Percentiles rank a stretch among this genome's conserved stretches.
These are phyloP conservation scores for Zasmidium cellare DNA, from an alignment of 2,329 filamentous ascomycete genomes.

Conservation along the genomic window DNA sequence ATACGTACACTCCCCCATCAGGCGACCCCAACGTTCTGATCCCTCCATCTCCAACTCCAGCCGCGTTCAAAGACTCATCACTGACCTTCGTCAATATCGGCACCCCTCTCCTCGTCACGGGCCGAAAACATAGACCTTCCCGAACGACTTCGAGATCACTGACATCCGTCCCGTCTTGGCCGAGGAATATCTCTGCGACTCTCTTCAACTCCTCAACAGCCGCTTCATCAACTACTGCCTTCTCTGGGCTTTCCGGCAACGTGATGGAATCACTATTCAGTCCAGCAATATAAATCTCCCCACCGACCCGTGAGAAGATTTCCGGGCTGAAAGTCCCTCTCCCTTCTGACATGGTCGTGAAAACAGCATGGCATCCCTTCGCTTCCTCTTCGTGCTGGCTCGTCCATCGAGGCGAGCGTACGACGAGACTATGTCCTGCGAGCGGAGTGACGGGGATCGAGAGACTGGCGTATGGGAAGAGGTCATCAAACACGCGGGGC, in stretches of 20 bases:
- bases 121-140: constrained; percentile 71
- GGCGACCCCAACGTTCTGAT: constrained; percentile 43
- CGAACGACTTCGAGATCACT: constrained; percentile 62
- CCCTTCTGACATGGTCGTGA: constrained; percentile 57
- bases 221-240: constrained; percentile 48
- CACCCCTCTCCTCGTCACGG: constrained; percentile 62
- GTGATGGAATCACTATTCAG: constrained; percentile 63
- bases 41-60: constrained; percentile 23
- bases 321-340: constrained; percentile 62
- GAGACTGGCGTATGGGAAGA: constrained; percentile 61
- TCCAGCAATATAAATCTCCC: constrained; percentile 72
- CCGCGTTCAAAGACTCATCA: constrained; percentile 53
- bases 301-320: constrained; percentile 65
- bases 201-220: constrained; percentile 53
- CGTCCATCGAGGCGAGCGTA: constrained; percentile 60
- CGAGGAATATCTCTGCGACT: constrained; percentile 53
- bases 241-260: constrained; percentile 59
- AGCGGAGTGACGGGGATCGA: constrained; percentile 61
- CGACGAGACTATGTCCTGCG: constrained; percentile 71
- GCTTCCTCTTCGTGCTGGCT: constrained; percentile 45
- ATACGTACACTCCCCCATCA: constrained; percentile 70
- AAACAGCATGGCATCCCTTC: constrained; percentile 65
- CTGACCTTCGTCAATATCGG: constrained; percentile 63
- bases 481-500: constrained; percentile 59
- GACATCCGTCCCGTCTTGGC: constrained; percentile 36